These are phyloP conservation scores for Larix sibirica DNA, from an alignment of 83 land plant genomes.

Conservation along the genomic window DNA sequence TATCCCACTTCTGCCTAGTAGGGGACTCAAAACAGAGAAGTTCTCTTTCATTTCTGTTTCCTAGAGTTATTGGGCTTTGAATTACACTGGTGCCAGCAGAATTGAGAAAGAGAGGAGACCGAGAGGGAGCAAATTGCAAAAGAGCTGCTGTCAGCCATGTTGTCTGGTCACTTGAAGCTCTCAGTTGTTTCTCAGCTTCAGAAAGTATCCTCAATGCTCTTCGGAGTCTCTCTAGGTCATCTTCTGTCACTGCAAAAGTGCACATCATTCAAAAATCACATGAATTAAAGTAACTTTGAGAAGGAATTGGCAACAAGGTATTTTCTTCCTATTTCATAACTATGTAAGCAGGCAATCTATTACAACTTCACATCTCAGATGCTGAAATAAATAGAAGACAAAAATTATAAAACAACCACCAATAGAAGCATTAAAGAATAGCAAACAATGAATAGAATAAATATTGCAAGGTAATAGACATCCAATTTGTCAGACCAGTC, in stretches of 20 bases:
- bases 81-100: slow-evolving; percentile 24
- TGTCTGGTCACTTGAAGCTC: slow-evolving; percentile 69
- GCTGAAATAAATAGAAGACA: not conserved
- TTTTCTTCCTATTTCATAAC: not conserved
- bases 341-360: not conserved
- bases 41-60: slow-evolving; percentile 10
- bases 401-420: not conserved
- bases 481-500: not conserved
- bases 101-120: slow-evolving; percentile 16
- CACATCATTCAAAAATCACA: not conserved
- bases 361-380: not conserved
- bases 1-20: slow-evolving; percentile 8
- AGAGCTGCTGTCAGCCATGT: slow-evolving; percentile 85
- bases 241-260: slow-evolving; percentile 51
- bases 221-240: slow-evolving; percentile 57
- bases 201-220: slow-evolving; percentile 70
- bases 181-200: slow-evolving; percentile 83
- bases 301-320: not conserved
- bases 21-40: not conserved
- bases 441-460: not conserved
- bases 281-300: not conserved
- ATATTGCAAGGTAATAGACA: not conserved
- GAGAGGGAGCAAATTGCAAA: slow-evolving; percentile 58
- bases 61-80: slow-evolving; percentile 16
- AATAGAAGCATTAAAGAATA: not conserved